These are phyloP conservation scores for Neoboletus subvelutipes DNA, from an alignment of 768 basidiomycete genomes.

Conservation along the genomic window DNA sequence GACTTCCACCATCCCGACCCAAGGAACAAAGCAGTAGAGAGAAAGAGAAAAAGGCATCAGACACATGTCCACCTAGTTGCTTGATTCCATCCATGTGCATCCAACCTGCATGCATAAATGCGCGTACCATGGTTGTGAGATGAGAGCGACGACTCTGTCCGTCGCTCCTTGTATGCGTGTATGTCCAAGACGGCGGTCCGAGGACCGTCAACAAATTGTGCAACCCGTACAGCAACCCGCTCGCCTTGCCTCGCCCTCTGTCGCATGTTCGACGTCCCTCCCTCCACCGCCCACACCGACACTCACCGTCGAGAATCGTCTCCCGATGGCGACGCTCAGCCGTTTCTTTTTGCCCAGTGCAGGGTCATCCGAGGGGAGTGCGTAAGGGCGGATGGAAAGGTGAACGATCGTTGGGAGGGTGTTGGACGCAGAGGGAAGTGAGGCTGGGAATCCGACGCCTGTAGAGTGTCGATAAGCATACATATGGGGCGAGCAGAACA, in stretches of 20 bases:
- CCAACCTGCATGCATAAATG: neutral
- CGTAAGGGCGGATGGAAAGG: slow-evolving; percentile 65
- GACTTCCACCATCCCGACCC: neutral
- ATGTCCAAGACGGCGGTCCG: neutral
- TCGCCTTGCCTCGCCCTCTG: slow-evolving; percentile 18
- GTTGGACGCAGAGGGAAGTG: slow-evolving; percentile 30
- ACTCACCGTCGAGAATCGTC: slow-evolving; percentile 20
- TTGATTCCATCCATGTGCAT: neutral
- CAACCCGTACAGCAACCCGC: slow-evolving; percentile 41
- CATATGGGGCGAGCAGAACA: neutral
- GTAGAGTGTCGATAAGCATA: slow-evolving; percentile 8
- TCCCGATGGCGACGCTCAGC: slow-evolving; percentile 28
- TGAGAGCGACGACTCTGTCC: too few relatives aligned
- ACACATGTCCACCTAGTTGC: neutral
- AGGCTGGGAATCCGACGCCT: slow-evolving; percentile 35
- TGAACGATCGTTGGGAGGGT: slow-evolving; percentile 65
- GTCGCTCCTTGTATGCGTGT: neutral
- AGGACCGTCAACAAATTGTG: slow-evolving; percentile 36
- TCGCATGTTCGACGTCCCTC: neutral
- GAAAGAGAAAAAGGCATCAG: neutral
- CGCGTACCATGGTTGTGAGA: neutral
- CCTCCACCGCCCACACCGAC: neutral
- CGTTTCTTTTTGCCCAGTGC: slow-evolving; percentile 56
- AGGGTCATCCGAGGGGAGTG: slow-evolving; percentile 49
- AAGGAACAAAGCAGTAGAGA: slow-evolving; percentile 1